Percentiles rank a stretch among this genome's conserved stretches.
phyloP scores from a whole-genome alignment of 371 early-diverging fungal genomes.

The Basidiobolus meristosporus region DNA sequence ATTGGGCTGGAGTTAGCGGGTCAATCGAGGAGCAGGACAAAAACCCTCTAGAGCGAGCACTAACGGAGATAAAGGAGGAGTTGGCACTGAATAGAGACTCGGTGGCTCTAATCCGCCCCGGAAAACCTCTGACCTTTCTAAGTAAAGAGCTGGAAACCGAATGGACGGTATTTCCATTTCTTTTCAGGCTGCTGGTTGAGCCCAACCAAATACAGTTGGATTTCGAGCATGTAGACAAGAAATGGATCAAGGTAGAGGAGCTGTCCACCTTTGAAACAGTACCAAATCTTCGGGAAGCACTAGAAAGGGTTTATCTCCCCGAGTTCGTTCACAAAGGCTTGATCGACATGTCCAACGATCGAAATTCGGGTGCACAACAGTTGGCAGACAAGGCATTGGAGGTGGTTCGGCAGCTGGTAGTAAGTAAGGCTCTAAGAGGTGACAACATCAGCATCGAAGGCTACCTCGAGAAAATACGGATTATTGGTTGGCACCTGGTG shows the following conservation, averaged over 20 bases:
- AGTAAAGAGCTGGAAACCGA: neutral
- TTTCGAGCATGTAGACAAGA: slow-evolving; percentile 3
- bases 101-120: slow-evolving; percentile 1
- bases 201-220: slow-evolving; percentile 1
- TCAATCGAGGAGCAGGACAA: slow-evolving; percentile 2
- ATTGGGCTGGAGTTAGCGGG: slow-evolving; percentile 5
- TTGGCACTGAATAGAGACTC: neutral
- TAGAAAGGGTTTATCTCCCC: slow-evolving; percentile 4
- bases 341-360: slow-evolving; percentile 1
- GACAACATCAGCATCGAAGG: neutral
- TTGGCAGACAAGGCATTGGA: slow-evolving; percentile 3
- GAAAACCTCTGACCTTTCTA: neutral
- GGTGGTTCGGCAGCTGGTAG: neutral
- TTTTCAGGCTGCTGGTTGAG: neutral
- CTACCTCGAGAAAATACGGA: neutral
- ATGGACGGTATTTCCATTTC: slow-evolving; percentile 4
- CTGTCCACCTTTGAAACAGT: slow-evolving; percentile 1
- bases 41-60: slow-evolving; percentile 3
- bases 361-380: slow-evolving; percentile 4
- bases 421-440: neutral
- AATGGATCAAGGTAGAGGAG: slow-evolving; percentile 4
- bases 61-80: slow-evolving; percentile 4
- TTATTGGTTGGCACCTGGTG: slow-evolving; percentile 3
- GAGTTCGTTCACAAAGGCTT: slow-evolving; percentile 1
- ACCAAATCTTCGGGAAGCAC: slow-evolving; percentile 3